These are phyloP conservation scores for Polychaeton citri DNA, from an alignment of 2,329 filamentous ascomycete genomes.

Conservation along the genomic window DNA sequence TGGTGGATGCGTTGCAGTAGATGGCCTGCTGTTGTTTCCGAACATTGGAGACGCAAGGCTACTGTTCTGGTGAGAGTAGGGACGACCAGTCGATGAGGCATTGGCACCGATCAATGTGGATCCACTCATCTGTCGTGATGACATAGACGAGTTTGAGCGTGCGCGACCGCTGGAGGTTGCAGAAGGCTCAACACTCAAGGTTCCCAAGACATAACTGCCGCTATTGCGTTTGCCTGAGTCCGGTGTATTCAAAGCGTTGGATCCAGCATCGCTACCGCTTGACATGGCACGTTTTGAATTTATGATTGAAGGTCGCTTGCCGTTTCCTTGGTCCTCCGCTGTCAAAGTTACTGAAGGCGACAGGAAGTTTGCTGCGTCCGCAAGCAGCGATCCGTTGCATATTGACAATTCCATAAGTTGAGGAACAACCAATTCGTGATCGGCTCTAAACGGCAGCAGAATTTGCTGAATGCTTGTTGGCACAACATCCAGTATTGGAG, in stretches of 20 bases:
- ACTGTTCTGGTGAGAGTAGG: conserved; percentile 13
- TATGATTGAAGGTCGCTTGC: conserved; percentile 27
- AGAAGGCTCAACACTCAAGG: conserved; percentile 5
- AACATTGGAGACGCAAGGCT: conserved; percentile 22
- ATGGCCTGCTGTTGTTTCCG: conserved; percentile 14
- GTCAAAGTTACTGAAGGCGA: conserved; percentile 36
- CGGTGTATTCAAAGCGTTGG: conserved; percentile 20
- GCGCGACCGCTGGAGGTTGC: conserved; percentile 26
- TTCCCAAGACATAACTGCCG: conserved; percentile 43
- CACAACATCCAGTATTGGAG: conserved; percentile 56
- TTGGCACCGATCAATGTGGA: conserved; percentile 27
- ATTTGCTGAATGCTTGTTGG: conserved; percentile 61
- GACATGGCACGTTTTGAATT: conserved; percentile 27
- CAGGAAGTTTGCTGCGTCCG: conserved; percentile 46
- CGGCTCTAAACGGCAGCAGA: conserved; percentile 60
- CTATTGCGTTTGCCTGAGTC: conserved; percentile 42
- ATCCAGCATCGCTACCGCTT: conserved; percentile 19
- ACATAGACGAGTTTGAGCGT: conserved; percentile 43
- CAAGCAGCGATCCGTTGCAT: conserved; percentile 56
- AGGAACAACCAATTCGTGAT: conserved; percentile 65
- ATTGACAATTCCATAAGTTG: conserved; percentile 60
- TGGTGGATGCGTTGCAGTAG: conserved; percentile 18
- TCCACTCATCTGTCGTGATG: conserved; percentile 35
- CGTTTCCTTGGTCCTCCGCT: conserved; percentile 21
- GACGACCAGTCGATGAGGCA: conserved; percentile 20